Conservation (phyloP, 768 basidiomycete species). For the Rhizopogon salebrosus region DNA sequence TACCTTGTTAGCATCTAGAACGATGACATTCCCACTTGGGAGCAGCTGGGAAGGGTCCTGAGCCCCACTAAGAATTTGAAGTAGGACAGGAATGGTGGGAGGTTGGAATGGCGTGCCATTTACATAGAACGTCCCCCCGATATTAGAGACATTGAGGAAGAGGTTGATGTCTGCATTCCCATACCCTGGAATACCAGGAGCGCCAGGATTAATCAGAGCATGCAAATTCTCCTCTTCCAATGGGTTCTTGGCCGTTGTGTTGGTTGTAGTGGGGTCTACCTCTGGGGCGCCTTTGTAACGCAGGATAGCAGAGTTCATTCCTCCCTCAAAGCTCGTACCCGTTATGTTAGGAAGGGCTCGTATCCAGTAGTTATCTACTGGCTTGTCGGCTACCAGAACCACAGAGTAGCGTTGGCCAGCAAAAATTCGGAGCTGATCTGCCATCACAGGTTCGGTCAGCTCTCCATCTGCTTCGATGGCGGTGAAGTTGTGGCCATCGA, state of each 20-base stretch:
- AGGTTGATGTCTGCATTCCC: slow-evolving; percentile 22
- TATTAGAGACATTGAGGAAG: slow-evolving; percentile 10
- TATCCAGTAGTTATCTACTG: slow-evolving; percentile 37
- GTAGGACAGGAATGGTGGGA: slow-evolving; percentile 14
- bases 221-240: slow-evolving; percentile 14
- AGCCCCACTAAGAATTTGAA: slow-evolving; percentile 21
- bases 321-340: slow-evolving; percentile 31
- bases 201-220: slow-evolving; percentile 15
- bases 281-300: slow-evolving; percentile 15
- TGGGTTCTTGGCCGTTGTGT: slow-evolving; percentile 3
- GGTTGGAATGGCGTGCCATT: slow-evolving; percentile 4
- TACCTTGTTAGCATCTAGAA: slow-evolving; percentile 9
- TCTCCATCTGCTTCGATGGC: slow-evolving; percentile 40
- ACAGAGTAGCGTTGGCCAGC: slow-evolving; percentile 45
- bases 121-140: slow-evolving; percentile 1
- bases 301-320: slow-evolving; percentile 14
- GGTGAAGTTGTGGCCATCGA: slow-evolving; percentile 22
- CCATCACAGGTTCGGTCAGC: slow-evolving; percentile 31
- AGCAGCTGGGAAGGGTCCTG: slow-evolving; percentile 8
- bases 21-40: slow-evolving; percentile 12
- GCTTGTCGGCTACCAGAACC: slow-evolving; percentile 35
- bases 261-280: slow-evolving; percentile 21
- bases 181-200: slow-evolving; percentile 15
- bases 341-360: slow-evolving; percentile 1
- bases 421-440: slow-evolving; percentile 31